phyloP scores from a whole-genome alignment of 1,284 basidiomycete genomes.

The Trichosporon coremiiforme region DNA sequence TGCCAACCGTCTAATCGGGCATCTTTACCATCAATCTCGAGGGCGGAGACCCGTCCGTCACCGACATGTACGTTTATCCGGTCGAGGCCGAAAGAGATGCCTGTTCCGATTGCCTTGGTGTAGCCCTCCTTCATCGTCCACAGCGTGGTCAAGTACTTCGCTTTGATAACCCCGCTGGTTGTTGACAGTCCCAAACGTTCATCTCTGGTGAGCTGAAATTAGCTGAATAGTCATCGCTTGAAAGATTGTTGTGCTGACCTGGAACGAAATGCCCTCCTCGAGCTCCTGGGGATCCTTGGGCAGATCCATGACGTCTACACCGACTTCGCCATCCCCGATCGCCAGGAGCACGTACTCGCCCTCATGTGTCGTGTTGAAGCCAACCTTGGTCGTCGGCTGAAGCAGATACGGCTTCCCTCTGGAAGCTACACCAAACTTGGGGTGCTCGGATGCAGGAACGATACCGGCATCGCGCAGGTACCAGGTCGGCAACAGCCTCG shows the following conservation, averaged over 20 bases:
- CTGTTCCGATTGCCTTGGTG: constrained; percentile 51
- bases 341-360: constrained; percentile 43
- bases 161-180: constrained; percentile 26
- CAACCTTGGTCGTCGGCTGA: constrained; percentile 35
- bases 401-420: constrained; percentile 48
- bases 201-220: constrained; percentile 34
- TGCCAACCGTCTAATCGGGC: constrained; percentile 39
- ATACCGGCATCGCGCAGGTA: constrained; percentile 37
- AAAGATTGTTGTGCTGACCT: constrained; percentile 25
- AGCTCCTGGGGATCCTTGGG: constrained; percentile 36
- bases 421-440: constrained; percentile 33
- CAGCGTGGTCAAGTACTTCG: constrained; percentile 39
- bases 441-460: constrained; percentile 24
- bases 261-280: constrained; percentile 26
- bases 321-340: constrained; percentile 36
- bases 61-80: constrained; percentile 43
- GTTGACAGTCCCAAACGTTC: constrained; percentile 35
- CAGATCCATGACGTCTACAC: constrained; percentile 49
- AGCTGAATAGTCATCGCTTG: constrained; percentile 30
- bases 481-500: constrained; percentile 45
- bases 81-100: constrained; percentile 49
- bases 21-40: constrained; percentile 44
- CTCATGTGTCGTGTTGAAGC: constrained; percentile 53
- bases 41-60: constrained; percentile 25
- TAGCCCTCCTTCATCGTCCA: constrained; percentile 53